Evolutionary conservation across 1,139 yeast species (phyloP).

Genomic region (Magnusiomyces suaveolens): DNA sequence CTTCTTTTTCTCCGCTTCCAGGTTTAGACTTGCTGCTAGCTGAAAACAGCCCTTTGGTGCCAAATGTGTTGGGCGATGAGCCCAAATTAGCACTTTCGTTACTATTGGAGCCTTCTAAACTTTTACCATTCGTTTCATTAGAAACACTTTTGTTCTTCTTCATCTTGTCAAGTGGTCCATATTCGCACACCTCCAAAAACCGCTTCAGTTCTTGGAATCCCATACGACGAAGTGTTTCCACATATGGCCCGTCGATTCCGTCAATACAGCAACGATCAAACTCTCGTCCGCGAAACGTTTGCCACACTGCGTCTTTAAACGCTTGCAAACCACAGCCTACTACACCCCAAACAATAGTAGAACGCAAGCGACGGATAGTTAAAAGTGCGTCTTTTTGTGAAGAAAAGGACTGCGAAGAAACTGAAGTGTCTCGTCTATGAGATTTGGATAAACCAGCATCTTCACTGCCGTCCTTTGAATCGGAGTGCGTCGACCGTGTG

Average conservation of each 20-base stretch:
- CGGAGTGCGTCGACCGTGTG: background rate
- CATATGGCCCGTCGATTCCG: background rate
- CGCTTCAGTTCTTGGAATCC: background rate
- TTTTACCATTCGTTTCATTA: background rate
- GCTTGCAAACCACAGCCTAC: slow-evolving; percentile 1
- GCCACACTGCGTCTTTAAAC: background rate
- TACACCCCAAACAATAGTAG: background rate
- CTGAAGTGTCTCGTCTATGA: background rate
- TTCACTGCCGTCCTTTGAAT: background rate
- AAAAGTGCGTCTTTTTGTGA: background rate
- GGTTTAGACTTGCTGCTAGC: no score
- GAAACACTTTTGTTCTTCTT: background rate
- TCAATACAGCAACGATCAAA: slow-evolving; percentile 1
- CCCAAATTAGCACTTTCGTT: no score
- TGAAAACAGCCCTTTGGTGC: no score
- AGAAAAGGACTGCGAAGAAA: background rate
- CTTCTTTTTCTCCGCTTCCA: no score
- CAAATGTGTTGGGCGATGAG: no score
- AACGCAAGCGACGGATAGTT: background rate
- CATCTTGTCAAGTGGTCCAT: background rate
- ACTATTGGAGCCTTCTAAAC: no score
- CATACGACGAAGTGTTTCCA: background rate
- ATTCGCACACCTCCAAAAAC: background rate
- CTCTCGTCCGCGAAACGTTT: background rate
- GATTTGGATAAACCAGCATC: background rate